These are phyloP conservation scores for Teratosphaeriaceae sp. DNA, from an alignment of 2,329 filamentous ascomycete species.

Conservation along the genomic window DNA sequence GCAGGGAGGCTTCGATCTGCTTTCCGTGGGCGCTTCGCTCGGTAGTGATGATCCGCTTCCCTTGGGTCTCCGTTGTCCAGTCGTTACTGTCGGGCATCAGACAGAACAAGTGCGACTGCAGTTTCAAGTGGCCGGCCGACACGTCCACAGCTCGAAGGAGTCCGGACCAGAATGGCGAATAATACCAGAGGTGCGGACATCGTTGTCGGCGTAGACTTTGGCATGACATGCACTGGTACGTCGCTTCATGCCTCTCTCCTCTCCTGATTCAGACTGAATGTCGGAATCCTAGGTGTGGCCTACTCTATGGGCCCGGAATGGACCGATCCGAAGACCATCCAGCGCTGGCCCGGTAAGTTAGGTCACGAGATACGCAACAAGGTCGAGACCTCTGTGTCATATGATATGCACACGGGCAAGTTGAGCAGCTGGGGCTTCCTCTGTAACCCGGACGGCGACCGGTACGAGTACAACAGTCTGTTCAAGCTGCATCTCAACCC, in stretches of 20 bases:
- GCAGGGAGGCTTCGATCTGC: too few relatives aligned
- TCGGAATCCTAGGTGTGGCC: constrained; percentile 10
- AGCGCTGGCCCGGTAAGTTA: constrained; percentile 16
- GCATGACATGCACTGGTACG: constrained; percentile 1
- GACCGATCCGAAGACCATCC: constrained; percentile 13
- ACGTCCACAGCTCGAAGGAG: too few relatives aligned
- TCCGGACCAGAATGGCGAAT: too few relatives aligned
- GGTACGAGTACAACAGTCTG: constrained; percentile 9
- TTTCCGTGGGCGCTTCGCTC: too few relatives aligned
- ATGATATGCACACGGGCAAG: constrained; percentile 2
- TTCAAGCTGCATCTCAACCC: constrained; percentile 21
- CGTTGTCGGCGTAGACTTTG: constrained; percentile 4
- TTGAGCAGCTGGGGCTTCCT: constrained; percentile 16
- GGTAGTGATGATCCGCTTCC: too few relatives aligned
- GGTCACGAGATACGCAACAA: constrained; percentile 14
- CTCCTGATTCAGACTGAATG: background rate
- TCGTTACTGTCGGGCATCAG: too few relatives aligned
- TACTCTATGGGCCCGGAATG: constrained; percentile 14
- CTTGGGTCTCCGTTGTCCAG: too few relatives aligned
- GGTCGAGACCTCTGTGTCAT: constrained; percentile 14
- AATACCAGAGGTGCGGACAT: too few relatives aligned
- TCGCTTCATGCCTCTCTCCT: background rate
- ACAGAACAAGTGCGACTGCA: too few relatives aligned
- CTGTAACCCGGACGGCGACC: constrained; percentile 10
- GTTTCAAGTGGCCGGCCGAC: too few relatives aligned